Base-by-base conservation (phyloP, 2,329 filamentous ascomycete species). In the Ceratocystis harringtonii region DNA sequence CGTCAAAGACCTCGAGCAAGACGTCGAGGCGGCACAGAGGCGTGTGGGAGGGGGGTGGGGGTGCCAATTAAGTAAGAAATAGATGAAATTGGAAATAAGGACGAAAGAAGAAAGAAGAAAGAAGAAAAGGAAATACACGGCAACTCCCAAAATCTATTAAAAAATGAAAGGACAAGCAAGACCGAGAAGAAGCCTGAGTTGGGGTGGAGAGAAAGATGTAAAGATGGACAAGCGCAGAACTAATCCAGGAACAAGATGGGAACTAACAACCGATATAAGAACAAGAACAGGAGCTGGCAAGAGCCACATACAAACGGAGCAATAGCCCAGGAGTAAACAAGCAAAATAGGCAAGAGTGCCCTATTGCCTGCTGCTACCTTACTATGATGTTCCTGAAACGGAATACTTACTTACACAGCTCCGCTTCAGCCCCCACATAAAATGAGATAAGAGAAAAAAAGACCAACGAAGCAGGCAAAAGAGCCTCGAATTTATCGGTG, bases 261-360 rank as follows among this genome's bases (percentile, higher is more conserved):
- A 8, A 17, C 15, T 12, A 8, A 12, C 30, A 36, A 7, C 17
- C 32, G 55, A 58, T 58, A 65, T 50, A 36, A 66, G 48, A 66
- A 66, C 41, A 61, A 65, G 60, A 65, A 64, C 43, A 45, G 45
- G 45, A 48, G n/a, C 45, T 8, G 17, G n/a, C 36, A 41, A 41
- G 10, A 41, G 36, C 36, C 10, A 41, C 10, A 15, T 41, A 41
- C 36, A 41, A 41, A 41, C 10, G 12, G 36, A 41, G 36, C 36
- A 41, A 41, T 41, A 41, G 36, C 36, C 36, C 36, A 15, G 36
- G 10, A 41, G 36, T 41, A 41, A 41, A 15, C 36, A 41, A 41
- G 36, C 36, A 41, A 41, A 41, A 41, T 15, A 15, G 36, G 36
- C 36, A 41, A 41, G 36, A 41, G 10, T 10, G 36, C 3, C 12